Base-by-base conservation (phyloP, 163 green algal species). In the Coccomyxa subellipsoidea region DNA sequence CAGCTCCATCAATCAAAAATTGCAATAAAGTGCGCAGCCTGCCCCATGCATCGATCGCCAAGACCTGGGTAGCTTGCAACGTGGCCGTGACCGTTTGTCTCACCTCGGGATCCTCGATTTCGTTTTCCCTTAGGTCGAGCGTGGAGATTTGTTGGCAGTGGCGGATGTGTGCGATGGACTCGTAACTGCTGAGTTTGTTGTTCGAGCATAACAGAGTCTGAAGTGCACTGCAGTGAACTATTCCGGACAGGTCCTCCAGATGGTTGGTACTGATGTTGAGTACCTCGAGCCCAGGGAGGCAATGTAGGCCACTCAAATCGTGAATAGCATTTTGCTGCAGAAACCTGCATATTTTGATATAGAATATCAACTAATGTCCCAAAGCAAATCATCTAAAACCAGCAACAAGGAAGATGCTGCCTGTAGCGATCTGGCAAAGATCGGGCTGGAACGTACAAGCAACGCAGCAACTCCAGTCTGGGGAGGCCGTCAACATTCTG, bases 181-280 rank as follows among this genome's bases (percentile, higher is more conserved):
- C 87, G 9, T 87, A 77, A 12, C 69, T 84, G 9, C 34, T 35
- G 9, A 97, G 86, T 77, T 85, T 77, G 84, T 96, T 96, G 87
- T 92, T 78, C 0, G 90, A 85, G 34, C 80, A 86, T 7, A 94
- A 86, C 29, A 97, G 88, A 27, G 77, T 83, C 39, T 69, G 70
- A 40, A 86, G 71, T 29, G 25, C 54, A n/a, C 12, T 75, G 83
- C 83, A 87, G 32, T 40, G 18, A 25, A 31, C 23, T 15, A 97
- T 82, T n/a, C 81, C 72, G 15, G 89, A 81, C 15, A 97, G 84
- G 6, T 77, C 54, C 15, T 35, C 47, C 21, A 98, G 79, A 27
- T 85, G 79, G 86, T 97, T 97, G 84, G 89, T 88, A 85, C 87
- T 93, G 70, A 97, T 73, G 80, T 98, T 96, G 36, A 98, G 86